These are phyloP conservation scores for Malassezia equina DNA, from an alignment of 1,284 basidiomycete species.

Conservation along the genomic window DNA sequence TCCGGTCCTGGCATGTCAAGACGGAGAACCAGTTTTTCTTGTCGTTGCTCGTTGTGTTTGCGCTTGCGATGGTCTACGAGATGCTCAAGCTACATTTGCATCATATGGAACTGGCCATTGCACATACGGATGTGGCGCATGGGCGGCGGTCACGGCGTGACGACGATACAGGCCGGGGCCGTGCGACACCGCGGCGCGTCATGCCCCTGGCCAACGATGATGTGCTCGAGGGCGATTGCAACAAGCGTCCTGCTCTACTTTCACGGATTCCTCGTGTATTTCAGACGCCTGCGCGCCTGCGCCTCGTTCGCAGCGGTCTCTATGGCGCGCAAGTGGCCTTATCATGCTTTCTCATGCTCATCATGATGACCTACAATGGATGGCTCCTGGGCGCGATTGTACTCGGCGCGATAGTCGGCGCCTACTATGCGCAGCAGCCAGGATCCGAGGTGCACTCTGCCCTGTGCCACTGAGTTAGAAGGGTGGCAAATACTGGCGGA, in stretches of 20 bases:
- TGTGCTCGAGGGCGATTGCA: background rate
- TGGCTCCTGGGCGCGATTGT: constrained; percentile 29
- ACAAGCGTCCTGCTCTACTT: background rate
- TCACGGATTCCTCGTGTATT: background rate
- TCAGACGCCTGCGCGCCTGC: constrained; percentile 12
- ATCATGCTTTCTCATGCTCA: constrained; percentile 32
- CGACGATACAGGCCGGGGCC: background rate
- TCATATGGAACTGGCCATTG: constrained; percentile 2
- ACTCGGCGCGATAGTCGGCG: constrained; percentile 13
- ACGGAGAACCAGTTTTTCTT: constrained; percentile 1
- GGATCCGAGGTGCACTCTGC: background rate
- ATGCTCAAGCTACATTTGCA: constrained; percentile 6
- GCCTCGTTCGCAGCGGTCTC: constrained; percentile 6
- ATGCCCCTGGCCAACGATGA: constrained; percentile 5
- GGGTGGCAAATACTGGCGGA: constrained; percentile 31
- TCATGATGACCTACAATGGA: constrained; percentile 37
- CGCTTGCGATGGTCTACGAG: constrained; percentile 3
- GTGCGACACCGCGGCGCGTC: background rate
- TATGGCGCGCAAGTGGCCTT: constrained; percentile 23
- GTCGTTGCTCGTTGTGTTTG: constrained; percentile 3
- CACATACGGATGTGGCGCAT: background rate
- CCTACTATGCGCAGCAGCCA: background rate
- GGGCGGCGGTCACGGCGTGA: background rate
- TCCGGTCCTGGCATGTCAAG: constrained; percentile 8
- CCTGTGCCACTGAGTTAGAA: constrained; percentile 12